Evolutionary conservation across 1,284 basidiomycete species (phyloP).

Genomic region (Malassezia nana): DNA sequence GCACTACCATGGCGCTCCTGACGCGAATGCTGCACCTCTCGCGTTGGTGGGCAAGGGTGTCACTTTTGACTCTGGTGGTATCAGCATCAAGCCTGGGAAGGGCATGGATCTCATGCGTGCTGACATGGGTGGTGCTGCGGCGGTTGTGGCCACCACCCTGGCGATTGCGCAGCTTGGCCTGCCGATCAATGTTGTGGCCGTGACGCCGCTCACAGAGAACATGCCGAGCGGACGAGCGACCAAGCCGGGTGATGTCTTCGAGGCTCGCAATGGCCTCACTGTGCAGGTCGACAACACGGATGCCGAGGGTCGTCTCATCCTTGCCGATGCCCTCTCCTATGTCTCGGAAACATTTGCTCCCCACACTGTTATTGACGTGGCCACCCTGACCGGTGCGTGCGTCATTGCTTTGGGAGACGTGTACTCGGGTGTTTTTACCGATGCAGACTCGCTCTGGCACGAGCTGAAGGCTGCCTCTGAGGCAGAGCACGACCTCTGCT

Average conservation of each 20-base stretch:
- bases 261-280: constrained; percentile 78
- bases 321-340: constrained; percentile 72
- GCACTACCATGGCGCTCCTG: constrained; percentile 66
- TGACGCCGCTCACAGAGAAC: constrained; percentile 73
- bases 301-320: constrained; percentile 69
- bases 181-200: constrained; percentile 66
- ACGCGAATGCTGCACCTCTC: constrained; percentile 57
- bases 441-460: constrained; percentile 57
- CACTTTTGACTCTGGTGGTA: constrained; percentile 66
- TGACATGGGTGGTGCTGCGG: constrained; percentile 56
- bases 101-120: constrained; percentile 54
- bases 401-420: constrained; percentile 55
- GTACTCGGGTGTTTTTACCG: constrained; percentile 65
- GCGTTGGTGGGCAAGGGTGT: constrained; percentile 70
- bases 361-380: constrained; percentile 72
- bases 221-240: constrained; percentile 59
- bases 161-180: constrained; percentile 71
- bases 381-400: constrained; percentile 61
- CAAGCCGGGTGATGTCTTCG: constrained; percentile 71
- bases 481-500: constrained; percentile 54
- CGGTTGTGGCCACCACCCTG: constrained; percentile 62
- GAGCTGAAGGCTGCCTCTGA: constrained; percentile 62
- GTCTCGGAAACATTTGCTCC: constrained; percentile 68
- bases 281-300: constrained; percentile 83
- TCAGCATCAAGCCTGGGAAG: constrained; percentile 66